These are phyloP conservation scores for Kwoniella shivajii DNA, from an alignment of 1,284 basidiomycete genomes.

Conservation along the genomic window DNA sequence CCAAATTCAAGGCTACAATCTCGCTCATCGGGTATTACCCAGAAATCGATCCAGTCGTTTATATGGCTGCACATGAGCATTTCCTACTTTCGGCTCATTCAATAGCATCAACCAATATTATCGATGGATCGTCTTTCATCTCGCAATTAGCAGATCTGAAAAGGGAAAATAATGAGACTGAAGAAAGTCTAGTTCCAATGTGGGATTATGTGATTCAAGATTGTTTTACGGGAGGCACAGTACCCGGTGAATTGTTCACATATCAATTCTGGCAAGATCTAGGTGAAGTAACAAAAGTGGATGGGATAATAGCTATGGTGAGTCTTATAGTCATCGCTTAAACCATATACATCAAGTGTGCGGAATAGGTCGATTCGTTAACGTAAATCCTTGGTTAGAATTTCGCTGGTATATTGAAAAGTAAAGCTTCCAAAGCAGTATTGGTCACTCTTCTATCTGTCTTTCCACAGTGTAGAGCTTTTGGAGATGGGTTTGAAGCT, in stretches of 20 bases:
- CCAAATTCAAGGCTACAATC: too few relatives aligned
- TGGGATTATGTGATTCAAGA: slow-evolving; percentile 86
- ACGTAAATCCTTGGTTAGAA: slow-evolving; percentile 57
- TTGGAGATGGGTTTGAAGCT: slow-evolving; percentile 65
- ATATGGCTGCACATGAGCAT: slow-evolving; percentile 72
- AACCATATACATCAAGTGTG: background rate
- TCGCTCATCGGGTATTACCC: slow-evolving; percentile 56
- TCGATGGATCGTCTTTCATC: slow-evolving; percentile 74
- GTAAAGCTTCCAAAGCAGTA: slow-evolving; percentile 67
- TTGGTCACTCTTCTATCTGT: slow-evolving; percentile 66
- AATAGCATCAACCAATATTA: slow-evolving; percentile 62
- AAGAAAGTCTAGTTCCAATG: slow-evolving; percentile 17
- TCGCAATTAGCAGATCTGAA: slow-evolving; percentile 49
- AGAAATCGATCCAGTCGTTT: slow-evolving; percentile 86
- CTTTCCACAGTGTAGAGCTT: slow-evolving; percentile 76
- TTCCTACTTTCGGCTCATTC: slow-evolving; percentile 73
- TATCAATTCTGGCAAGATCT: slow-evolving; percentile 76
- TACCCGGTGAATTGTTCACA: slow-evolving; percentile 80
- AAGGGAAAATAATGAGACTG: slow-evolving; percentile 13
- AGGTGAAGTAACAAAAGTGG: slow-evolving; percentile 64
- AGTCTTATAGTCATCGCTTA: slow-evolving; percentile 41
- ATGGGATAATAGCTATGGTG: slow-evolving; percentile 78
- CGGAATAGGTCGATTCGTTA: too few relatives aligned
- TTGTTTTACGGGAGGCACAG: slow-evolving; percentile 84
- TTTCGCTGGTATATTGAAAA: slow-evolving; percentile 68